Conservation (phyloP, 768 basidiomycete genomes). For the Auriscalpium vulgare region DNA sequence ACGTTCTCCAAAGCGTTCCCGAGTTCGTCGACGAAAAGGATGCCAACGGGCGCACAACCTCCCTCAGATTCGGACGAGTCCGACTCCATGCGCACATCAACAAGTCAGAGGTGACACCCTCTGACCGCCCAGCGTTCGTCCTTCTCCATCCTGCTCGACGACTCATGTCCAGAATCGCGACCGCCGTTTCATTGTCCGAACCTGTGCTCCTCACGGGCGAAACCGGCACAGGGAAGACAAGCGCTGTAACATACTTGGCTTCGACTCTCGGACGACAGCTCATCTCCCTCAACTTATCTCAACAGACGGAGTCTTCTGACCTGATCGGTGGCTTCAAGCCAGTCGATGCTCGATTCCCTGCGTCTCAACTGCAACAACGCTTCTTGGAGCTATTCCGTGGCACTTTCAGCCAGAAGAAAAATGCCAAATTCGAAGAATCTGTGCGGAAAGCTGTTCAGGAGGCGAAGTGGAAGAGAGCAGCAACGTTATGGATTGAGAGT, state of each 20-base stretch:
- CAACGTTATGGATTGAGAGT: constrained; percentile 79
- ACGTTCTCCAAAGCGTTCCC: constrained; percentile 61
- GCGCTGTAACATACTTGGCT: constrained; percentile 81
- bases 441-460: constrained; percentile 76
- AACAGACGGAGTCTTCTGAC: constrained; percentile 94
- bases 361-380: constrained; percentile 54
- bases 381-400: constrained; percentile 77
- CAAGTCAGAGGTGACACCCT: constrained; percentile 27
- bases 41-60: constrained; percentile 48
- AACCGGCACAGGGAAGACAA: constrained; percentile 99
- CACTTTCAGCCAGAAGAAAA: constrained; percentile 87
- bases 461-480: constrained; percentile 78
- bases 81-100: constrained; percentile 40
- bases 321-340: constrained; percentile 94
- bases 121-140: constrained; percentile 61
- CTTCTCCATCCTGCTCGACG: constrained; percentile 79
- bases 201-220: constrained; percentile 92
- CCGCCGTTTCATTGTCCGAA: constrained; percentile 63
- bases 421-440: constrained; percentile 76
- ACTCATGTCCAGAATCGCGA: constrained; percentile 74
- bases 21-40: constrained; percentile 63
- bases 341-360: constrained; percentile 80
- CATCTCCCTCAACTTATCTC: constrained; percentile 87
- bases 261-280: constrained; percentile 67
- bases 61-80: constrained; percentile 57